Base-by-base conservation (phyloP, 2,329 filamentous ascomycete genomes). In the Tolypocladium ovalisporum region DNA sequence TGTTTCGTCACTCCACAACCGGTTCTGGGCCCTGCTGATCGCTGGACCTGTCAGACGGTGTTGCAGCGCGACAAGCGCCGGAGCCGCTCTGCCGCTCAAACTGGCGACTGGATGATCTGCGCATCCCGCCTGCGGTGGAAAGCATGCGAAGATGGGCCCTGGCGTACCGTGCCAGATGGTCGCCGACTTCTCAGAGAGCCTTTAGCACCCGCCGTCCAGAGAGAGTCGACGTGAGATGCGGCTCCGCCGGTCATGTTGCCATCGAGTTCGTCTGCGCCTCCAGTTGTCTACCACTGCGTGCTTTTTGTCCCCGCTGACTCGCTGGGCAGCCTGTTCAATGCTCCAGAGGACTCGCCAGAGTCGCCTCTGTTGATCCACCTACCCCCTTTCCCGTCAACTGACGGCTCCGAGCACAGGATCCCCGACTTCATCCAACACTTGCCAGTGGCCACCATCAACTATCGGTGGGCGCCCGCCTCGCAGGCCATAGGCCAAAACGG, bases 371-470 rank as follows among this genome's bases (percentile, higher is more conserved):
- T 84, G 17, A 68, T 86, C 47, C 79, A 84, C 65, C 68, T 86
- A 0, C 83, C 83, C 7, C 73, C 80, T 0, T 75, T 73, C 52
- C 71, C 78, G 15, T 67, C 69, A 36, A 58, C 59, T 9, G 59
- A 69, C 54, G 59, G 62, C 9, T 59, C 64, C 2, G 60, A 62
- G 15, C 57, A 63, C 12, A 58, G 69, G 36, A 62, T 79, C 29
- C 75, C 79, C 34, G 62, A 61, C 12, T 79, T 78, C 58, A 68
- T 77, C 36, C 70, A 66, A 15, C 67, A 67, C 17, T 72, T 72
- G 39, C 75, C 81, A 1, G 74, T 80, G 0, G 81, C 77, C 7
- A 76, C 76, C 57, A 80, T 86, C 65, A 80, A 84, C 64, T 86
- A 86, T 66, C 75, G 83, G 19, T 86, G 84, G 83, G 66, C 66